phyloP scores from a whole-genome alignment of 2,329 filamentous ascomycete species.

The Alternaria arbusti region DNA sequence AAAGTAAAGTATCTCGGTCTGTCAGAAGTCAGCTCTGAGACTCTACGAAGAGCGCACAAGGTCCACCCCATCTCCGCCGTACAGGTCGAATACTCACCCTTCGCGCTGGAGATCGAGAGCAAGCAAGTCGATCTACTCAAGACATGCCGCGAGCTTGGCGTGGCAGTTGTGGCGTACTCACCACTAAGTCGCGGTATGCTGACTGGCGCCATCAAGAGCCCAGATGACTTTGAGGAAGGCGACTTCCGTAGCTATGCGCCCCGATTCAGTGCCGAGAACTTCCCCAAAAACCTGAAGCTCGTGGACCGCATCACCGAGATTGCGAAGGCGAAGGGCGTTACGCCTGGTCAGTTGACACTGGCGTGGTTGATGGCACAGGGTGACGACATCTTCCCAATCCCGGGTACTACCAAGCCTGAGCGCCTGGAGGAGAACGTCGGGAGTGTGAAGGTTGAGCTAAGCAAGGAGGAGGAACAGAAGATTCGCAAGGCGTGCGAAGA shows the following conservation, averaged over 20 bases:
- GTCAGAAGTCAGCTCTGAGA: constrained; percentile 52
- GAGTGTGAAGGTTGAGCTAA: constrained; percentile 34
- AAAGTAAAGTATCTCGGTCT: constrained; percentile 59
- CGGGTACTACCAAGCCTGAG: constrained; percentile 50
- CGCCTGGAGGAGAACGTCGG: constrained; percentile 43
- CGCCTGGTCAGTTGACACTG: constrained; percentile 64
- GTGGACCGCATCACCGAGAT: constrained; percentile 39
- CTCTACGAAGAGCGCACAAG: constrained; percentile 56
- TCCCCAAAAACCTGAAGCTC: constrained; percentile 46
- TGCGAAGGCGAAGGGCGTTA: constrained; percentile 58
- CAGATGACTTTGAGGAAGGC: constrained; percentile 54
- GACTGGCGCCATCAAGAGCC: constrained; percentile 36
- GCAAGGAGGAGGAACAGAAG: constrained; percentile 35
- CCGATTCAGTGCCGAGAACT: constrained; percentile 52
- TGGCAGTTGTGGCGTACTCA: constrained; percentile 49
- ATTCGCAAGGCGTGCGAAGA: constrained; percentile 34
- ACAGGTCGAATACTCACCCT: constrained; percentile 61
- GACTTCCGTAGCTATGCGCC: constrained; percentile 42
- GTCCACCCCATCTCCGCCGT: constrained; percentile 57
- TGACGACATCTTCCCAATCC: constrained; percentile 64
- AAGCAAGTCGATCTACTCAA: constrained; percentile 43
- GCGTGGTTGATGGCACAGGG: constrained; percentile 51
- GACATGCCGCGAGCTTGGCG: constrained; percentile 54
- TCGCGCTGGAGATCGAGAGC: constrained; percentile 56
- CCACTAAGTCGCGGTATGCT: constrained; percentile 47